Evolutionary conservation across 2,329 filamentous ascomycete genomes (phyloP).

Genomic region (Microsporum canis): DNA sequence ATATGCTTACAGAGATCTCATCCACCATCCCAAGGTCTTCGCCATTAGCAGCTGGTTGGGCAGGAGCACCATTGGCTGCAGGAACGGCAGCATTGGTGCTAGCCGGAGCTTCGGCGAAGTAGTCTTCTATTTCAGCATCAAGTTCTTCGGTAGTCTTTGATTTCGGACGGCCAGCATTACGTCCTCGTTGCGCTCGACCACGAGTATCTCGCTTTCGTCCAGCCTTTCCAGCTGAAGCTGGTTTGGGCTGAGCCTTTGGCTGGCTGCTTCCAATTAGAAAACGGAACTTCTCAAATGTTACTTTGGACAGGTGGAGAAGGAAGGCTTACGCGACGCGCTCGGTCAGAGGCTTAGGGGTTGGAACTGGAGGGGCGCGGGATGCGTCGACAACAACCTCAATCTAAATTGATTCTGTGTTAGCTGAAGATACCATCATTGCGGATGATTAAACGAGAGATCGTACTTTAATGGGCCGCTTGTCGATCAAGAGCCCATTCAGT

Average conservation of each 20-base stretch:
- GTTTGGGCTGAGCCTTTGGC: conserved; percentile 67
- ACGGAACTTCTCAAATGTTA: neutral
- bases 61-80: conserved; percentile 36
- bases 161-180: conserved; percentile 56
- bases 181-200: conserved; percentile 43
- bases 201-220: conserved; percentile 36
- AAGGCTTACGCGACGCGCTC: conserved; percentile 64
- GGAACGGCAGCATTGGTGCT: conserved; percentile 33
- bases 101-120: conserved; percentile 50
- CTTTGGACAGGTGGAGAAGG: neutral
- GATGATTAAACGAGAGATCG: conserved; percentile 4
- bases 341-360: conserved; percentile 60
- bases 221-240: conserved; percentile 63
- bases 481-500: conserved; percentile 81
- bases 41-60: conserved; percentile 38
- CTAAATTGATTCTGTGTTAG: conserved; percentile 33
- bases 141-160: conserved; percentile 89
- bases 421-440: conserved; percentile 10
- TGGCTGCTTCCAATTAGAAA: conserved; percentile 29
- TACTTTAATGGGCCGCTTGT: conserved; percentile 84
- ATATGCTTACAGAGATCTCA: conserved; percentile 41
- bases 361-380: conserved; percentile 55
- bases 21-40: conserved; percentile 44
- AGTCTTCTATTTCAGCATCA: conserved; percentile 95
- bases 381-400: conserved; percentile 86